Evolutionary conservation across 2,329 filamentous ascomycete species (phyloP).

Genomic region (Nigrospora osmanthi): DNA sequence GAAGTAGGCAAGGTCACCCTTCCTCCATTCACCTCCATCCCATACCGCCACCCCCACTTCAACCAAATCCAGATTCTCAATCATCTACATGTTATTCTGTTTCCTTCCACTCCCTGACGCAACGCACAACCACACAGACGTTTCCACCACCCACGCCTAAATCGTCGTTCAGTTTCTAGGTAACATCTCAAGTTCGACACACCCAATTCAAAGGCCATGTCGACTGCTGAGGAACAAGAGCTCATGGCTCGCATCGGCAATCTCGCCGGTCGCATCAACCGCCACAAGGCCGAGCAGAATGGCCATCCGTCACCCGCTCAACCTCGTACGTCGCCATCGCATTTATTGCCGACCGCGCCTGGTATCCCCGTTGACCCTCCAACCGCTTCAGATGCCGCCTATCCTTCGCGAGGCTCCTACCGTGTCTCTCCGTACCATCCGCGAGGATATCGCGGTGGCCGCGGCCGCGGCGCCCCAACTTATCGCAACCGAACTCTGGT

Average conservation of each 20-base stretch:
- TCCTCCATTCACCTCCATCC: no score
- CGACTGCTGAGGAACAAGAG: slow-evolving; percentile 36
- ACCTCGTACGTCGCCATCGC: neutral
- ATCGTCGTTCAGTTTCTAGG: no score
- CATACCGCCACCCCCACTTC: no score
- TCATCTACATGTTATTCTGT: no score
- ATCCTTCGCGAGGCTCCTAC: slow-evolving; percentile 11
- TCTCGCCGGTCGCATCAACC: slow-evolving; percentile 64
- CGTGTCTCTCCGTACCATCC: slow-evolving; percentile 20
- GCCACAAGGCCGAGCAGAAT: slow-evolving; percentile 60
- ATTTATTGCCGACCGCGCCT: neutral
- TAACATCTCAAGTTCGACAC: neutral
- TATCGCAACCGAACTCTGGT: slow-evolving; percentile 24
- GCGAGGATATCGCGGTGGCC: slow-evolving; percentile 14
- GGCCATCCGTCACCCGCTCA: slow-evolving; percentile 17
- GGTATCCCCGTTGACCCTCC: neutral
- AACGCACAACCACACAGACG: no score
- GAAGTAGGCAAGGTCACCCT: no score
- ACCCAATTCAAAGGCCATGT: slow-evolving; percentile 10
- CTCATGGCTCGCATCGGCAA: slow-evolving; percentile 46
- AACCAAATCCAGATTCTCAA: no score
- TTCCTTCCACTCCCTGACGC: no score
- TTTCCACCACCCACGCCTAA: no score
- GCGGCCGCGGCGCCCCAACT: slow-evolving; percentile 13
- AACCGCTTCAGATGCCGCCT: slow-evolving; percentile 7